Evolutionary conservation across 257 asterid genomes (phyloP).

Genomic region (Fraxinus excelsior): DNA sequence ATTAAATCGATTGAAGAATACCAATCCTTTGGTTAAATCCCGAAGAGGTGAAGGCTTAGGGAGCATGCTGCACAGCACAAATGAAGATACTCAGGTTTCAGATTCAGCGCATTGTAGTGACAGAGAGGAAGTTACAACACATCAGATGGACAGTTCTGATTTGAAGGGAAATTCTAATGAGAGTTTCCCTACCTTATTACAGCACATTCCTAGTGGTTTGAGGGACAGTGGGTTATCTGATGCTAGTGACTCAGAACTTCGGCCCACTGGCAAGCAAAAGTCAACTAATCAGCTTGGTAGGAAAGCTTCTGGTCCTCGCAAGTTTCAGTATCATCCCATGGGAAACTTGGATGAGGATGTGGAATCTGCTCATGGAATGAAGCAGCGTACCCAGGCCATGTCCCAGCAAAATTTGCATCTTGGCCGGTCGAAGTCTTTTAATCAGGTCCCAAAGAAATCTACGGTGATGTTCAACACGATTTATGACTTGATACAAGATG

Average conservation of each 20-base stretch:
- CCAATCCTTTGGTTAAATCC: conserved; percentile 40
- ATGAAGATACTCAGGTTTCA: conserved; percentile 35
- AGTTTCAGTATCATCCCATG: conserved; percentile 90
- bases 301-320: conserved; percentile 58
- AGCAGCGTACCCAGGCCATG: conserved; percentile 47
- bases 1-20: conserved; percentile 62
- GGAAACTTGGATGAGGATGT: conserved; percentile 71
- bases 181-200: conserved; percentile 55
- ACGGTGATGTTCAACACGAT: conserved; percentile 50
- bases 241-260: conserved; percentile 53
- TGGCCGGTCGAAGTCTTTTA: conserved; percentile 52
- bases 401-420: conserved; percentile 47
- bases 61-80: conserved; percentile 41
- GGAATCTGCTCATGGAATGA: conserved; percentile 47
- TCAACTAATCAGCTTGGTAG: conserved; percentile 46
- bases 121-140: conserved; percentile 44
- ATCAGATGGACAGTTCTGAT: conserved; percentile 48
- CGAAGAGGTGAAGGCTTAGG: conserved; percentile 52
- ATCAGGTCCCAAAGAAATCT: conserved; percentile 48
- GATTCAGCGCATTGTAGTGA: conserved; percentile 29
- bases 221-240: conserved; percentile 56
- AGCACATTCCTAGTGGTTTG: conserved; percentile 51
- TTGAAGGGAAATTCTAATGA: conserved; percentile 64
- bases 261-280: conserved; percentile 61
- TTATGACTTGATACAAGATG: neutral